phyloP scores from a whole-genome alignment of 306 rosid species.

The Alnus rubra region DNA sequence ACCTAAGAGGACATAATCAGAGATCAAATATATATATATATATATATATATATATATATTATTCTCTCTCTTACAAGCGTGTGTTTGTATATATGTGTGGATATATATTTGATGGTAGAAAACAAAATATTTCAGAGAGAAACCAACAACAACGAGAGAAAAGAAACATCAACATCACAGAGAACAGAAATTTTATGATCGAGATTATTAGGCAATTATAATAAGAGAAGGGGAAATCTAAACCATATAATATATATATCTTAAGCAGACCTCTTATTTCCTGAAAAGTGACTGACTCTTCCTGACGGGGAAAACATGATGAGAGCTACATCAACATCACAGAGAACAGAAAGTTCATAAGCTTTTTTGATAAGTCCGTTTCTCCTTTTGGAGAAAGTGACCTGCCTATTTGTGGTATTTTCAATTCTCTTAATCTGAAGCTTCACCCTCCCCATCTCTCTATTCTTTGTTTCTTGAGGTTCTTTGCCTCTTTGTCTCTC shows the following conservation, averaged over 20 bases:
- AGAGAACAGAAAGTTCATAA: slow-evolving; percentile 74
- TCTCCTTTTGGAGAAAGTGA: slow-evolving; percentile 78
- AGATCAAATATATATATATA: neutral
- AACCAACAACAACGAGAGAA: neutral
- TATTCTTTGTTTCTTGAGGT: neutral
- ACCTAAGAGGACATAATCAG: neutral
- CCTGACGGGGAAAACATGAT: slow-evolving; percentile 70
- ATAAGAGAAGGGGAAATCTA: neutral
- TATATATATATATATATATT: too few species aligned
- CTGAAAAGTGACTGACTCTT: slow-evolving; percentile 53
- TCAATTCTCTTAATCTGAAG: slow-evolving; percentile 71
- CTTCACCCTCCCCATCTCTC: slow-evolving; percentile 72
- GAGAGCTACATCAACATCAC: slow-evolving; percentile 75
- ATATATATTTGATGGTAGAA: neutral
- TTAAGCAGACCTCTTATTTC: slow-evolving; percentile 42
- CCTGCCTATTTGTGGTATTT: slow-evolving; percentile 62
- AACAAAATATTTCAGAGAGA: neutral
- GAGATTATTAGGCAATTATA: neutral
- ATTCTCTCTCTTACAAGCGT: neutral
- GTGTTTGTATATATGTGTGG: too few species aligned
- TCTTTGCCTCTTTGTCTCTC: neutral
- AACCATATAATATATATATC: neutral
- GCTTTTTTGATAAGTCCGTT: slow-evolving; percentile 72
- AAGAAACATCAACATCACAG: neutral
- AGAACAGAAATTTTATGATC: neutral